Base-by-base conservation (phyloP, 73 alveolate genomes). In the Symbiodinium natans region DNA sequence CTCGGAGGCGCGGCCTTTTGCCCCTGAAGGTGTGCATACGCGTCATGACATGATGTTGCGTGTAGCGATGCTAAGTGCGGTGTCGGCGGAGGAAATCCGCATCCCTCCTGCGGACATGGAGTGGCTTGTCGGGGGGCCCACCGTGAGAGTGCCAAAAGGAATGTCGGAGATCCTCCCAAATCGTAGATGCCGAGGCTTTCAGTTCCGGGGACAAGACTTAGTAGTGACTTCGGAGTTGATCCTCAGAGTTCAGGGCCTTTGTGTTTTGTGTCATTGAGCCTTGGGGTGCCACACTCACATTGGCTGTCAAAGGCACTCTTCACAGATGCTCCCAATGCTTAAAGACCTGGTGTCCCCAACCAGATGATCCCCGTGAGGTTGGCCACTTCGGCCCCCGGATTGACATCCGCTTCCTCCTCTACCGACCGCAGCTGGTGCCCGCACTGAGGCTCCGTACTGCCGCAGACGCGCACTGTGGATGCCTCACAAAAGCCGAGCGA, bases 391-490 rank as follows among this genome's bases (percentile, higher is more conserved):
- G 82, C 27, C 82, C 82, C 82, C 33, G 27, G 39, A 25, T 68
- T 19, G 82, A 68, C 39, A 68, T n/a, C 33, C 82, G 82, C 13
- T 68, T 29, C 82, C 82, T 68, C 2, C 41, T 68, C 39, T 68
- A 68, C 33, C 82, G 82, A 36, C 82, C 82, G 33, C 82, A 68
- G 82, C 33, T 68, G 82, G 82, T 68, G 39, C 82, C 33, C 19
- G 82, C 82, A n/a, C 82, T 68, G 39, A 68, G 82, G 82, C 82
- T 48, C 63, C 23, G 63, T 10, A 48, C 23, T 10, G 63, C 23
- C 23, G 8, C 63, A 48, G 63, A 10, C 63, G 63, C n/a, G n/a
- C n/a, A n/a, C n/a, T n/a, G n/a, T n/a, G n/a, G n/a, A n/a, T n/a
- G n/a, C n/a, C n/a, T n/a, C n/a, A n/a, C n/a, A n/a, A n/a, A n/a